Evolutionary conservation across 1,284 basidiomycete species (phyloP), one percentile per base, ranked within the genome.

Genomic region (Peniophora sp.): DNA sequence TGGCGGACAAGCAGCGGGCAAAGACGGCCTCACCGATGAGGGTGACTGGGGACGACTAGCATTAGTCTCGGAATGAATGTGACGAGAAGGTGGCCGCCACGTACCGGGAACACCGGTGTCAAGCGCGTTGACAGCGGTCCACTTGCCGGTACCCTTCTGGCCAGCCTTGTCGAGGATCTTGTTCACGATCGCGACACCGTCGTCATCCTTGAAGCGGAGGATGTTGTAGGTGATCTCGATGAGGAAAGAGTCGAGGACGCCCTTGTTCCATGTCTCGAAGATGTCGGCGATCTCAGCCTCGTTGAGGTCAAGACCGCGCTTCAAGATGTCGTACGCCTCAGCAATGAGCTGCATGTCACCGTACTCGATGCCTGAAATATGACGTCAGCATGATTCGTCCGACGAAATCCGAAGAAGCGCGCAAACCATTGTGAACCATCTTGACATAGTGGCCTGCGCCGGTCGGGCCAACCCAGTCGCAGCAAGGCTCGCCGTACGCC

Each of bases 271-370:
- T 65, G 79, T 87, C 50, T 77, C 66, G 71, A 95, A 95, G 69
- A 93, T 90, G 56, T 85, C 84, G 53, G 92, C 88, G 60, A 97
- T 96, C 71, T 97, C 94, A 57, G 78, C 75, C 63, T 93, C 90
- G 38, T 67, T 53, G 56, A 97, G 77, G 58, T 87, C 92, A 61
- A 99, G 86, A 60, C 96, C 97, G 62, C 92, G 90, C 71, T 96
- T 97, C 67, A 99, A 86, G 70, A 99, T 97, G 69, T 98, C 94
- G 69, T 97, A 97, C 17, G 90, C 93, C 74, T 99, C 97, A 59
- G 93, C 91, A 63, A 99, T 99, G 67, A 99, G 78, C 73, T 99
- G 97, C 97, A 99, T 99, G 76, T 99, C 97, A 72, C 97, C 97
- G 72, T 99, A 99, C 72, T 97, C 94, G 70, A 97, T 97, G 77